Evolutionary conservation across 1,139 yeast species (phyloP), one percentile per base, ranked within the genome.

Genomic region (Pichia sp.): DNA sequence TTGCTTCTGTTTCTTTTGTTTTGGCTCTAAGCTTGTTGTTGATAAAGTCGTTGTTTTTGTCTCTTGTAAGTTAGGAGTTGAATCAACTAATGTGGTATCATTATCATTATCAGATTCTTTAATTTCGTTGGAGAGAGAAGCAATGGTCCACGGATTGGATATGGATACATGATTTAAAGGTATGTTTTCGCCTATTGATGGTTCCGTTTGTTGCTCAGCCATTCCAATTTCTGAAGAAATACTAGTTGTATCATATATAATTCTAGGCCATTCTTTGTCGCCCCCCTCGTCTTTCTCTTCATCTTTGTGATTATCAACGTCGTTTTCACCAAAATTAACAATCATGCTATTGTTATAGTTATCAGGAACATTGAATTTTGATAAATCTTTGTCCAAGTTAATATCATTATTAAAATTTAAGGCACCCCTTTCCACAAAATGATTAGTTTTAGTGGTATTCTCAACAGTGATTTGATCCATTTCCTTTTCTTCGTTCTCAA

Each of bases 131-230:
- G 47, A 52, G 45, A 63, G 45, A 42, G 60, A 62, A 1, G 64
- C 35, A 7, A 58, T 47, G 7, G 58, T 57, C 52, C 65, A 65
- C 0, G 69, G 68, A 44, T 66, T 66, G 1, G 66, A 62, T 13
- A 64, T 42, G 1, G 59, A 49, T 1, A 55, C 48, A 45, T 60
- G 56, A 22, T 51, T 53, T 0, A 61, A 44, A 5, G 30, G 22
- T 2, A 13, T 18, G 3, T n/a, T 27, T 22, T 40, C 25, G 20
- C n/a, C 24, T 18, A 12, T 38, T 23, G 11, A 22, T 15, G 29
- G 18, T 23, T 13, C 34, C 9, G 16, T n/a, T 3, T 16, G 23
- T 26, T 16, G 7, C 26, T 24, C 20, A 13, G 24, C 38, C 4
- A 29, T 27, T 18, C 30, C 47, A 6, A 18, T 8, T 22, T 40